A percentile compares a stretch with the other conserved stretches of the same genome.
Conservation (phyloP, 768 basidiomycete genomes). For the Termitomyces sp. region DNA sequence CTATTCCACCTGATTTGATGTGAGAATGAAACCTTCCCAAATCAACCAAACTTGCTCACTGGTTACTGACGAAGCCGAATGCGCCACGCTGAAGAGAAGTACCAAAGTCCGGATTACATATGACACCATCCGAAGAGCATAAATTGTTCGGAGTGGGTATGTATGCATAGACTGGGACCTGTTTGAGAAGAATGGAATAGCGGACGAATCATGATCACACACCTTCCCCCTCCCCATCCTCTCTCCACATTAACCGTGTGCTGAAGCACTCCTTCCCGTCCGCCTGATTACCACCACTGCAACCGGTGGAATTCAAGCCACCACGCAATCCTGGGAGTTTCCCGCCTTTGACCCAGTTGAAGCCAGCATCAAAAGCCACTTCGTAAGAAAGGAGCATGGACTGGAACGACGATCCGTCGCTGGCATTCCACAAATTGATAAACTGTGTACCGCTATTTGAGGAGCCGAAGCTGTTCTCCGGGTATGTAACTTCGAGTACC, state of each 20-base stretch:
- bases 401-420: slow-evolving; percentile 49
- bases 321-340: slow-evolving; percentile 77
- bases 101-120: slow-evolving; percentile 73
- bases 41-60: slow-evolving; percentile 38
- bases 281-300: slow-evolving; percentile 63
- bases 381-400: slow-evolving; percentile 74
- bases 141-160: slow-evolving; percentile 59
- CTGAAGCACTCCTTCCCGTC: slow-evolving; percentile 70
- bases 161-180: slow-evolving; percentile 68
- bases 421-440: slow-evolving; percentile 62
- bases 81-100: slow-evolving; percentile 67
- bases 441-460: slow-evolving; percentile 64
- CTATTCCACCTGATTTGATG: slow-evolving; percentile 52
- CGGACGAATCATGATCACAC: slow-evolving; percentile 14
- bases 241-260: slow-evolving; percentile 73
- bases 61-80: slow-evolving; percentile 56
- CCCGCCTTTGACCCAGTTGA: slow-evolving; percentile 70
- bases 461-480: slow-evolving; percentile 53
- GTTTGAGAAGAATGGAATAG: not conserved
- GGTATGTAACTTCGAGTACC: slow-evolving; percentile 61
- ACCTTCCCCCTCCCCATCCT: slow-evolving; percentile 66
- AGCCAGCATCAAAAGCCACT: slow-evolving; percentile 60
- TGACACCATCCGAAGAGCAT: slow-evolving; percentile 49
- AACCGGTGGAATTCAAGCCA: slow-evolving; percentile 55
- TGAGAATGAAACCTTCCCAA: not conserved